Base-by-base conservation (phyloP, 1,139 yeast genomes). In the Lodderomyces pseudojiufengensis region DNA sequence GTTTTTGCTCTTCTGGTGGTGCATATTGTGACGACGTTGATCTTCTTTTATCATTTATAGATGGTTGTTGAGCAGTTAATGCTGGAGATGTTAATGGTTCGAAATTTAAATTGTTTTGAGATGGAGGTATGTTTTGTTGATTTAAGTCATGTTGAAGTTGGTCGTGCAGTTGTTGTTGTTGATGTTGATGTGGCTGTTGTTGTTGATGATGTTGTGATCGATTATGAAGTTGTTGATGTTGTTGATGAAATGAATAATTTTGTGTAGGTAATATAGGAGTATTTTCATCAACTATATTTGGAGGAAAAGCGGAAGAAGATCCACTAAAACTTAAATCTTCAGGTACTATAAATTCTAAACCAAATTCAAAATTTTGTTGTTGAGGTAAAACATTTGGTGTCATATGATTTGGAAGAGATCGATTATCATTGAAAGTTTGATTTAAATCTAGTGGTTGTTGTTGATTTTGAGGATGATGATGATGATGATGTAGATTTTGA, bases 61-160 rank as follows among this genome's bases (percentile, higher is more conserved):
- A 50, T 5, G 34, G 20, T 27, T 15, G 9, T 37, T 66, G 73
- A 27, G 78, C 79, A 41, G 70, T 75, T 32, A 82, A 59, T 2
- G 86, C 84, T 1, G 90, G 88, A 1, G 86, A 79, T 2, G 86
- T 77, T 43, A 81, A 46, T 31, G 77, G 65, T 61, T 73, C 67
- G 50, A 70, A 59, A 39, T 65, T 46, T 23, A 66, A 52, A 29
- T 33, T 27, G 5, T 18, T 5, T 35, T 55, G 63, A 8, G 59
- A 55, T 2, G 72, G 67, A 9, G 57, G 51, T 49, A 44, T 47
- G 4, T 11, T 27, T 4, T 31, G 27, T 4, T 31, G 33, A n/a
- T n/a, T n/a, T n/a, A n/a, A n/a, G n/a, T n/a, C n/a, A n/a, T n/a
- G n/a, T n/a, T n/a, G n/a, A n/a, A n/a, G n/a, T n/a, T n/a, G n/a